Evolutionary conservation across 1,284 basidiomycete species (phyloP), one percentile per base, ranked within the genome.

Genomic region (Heterobasidion irregulare): DNA sequence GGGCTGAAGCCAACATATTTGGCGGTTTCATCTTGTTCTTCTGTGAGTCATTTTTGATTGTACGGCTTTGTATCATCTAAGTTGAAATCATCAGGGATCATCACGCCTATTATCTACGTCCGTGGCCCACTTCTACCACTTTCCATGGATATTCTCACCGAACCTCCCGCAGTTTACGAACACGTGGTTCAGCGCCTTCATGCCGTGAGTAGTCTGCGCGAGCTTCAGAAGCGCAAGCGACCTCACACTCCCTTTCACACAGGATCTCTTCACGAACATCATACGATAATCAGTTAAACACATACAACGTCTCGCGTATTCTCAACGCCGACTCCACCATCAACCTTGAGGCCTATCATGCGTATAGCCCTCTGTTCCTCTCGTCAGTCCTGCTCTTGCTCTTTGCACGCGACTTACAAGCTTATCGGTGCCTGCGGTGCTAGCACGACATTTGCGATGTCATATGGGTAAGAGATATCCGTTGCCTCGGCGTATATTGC

Each of bases 301-400:
- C 67, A 0, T 98, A 95, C 75, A 75, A 95, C 57, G 78, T 92
- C 15, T 67, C 70, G 0, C 70, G 72, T 8, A 86, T 98, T 47
- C 69, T 95, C 52, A 82, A 72, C 18, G 51, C 71, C 0, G 77
- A 86, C 19, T 65, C 72, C 2, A 75, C 77, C 2, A 75, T 96
- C 62, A 81, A 93, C 67, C 50, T 72, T 13, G 69, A 71, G 0
- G 86, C 82, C 0, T 97, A 96, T 69, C 66, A 80, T 55, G 72
- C 66, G 1, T 98, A 98, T 65, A 94, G 90, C 56, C 93, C 92
- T 0, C 69, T 95, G 2, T 96, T 87, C 71, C 75, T 97, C 26
- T 85, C 92, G 68, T 69, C 47, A 16, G 64, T 52, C 5, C 35
- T 33, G 2, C 8, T 44, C 53, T 5, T 49, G n/a, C 50, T 34